Evolutionary conservation across 139 green algal species (phyloP), one percentile per base, ranked within the genome.

Genomic region (Ulvella scutata): DNA sequence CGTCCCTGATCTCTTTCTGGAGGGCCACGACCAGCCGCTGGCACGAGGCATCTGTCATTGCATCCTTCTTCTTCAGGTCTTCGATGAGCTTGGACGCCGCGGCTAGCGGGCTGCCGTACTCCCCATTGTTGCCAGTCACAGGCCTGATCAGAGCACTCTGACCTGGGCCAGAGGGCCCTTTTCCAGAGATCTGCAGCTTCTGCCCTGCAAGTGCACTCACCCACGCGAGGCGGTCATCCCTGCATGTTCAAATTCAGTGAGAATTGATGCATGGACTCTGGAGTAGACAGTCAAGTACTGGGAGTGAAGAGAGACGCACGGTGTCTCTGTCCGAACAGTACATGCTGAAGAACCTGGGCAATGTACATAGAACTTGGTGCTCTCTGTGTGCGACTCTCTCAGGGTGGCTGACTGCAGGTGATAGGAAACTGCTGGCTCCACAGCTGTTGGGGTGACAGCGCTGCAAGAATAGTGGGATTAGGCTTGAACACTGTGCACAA

Each of bases 321-420:
- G 83, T 37, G 77, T 84, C 75, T 94, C 90, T 21, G 89, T 67
- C 10, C 17, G 9, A 2, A 67, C 51, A 67, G 51, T 67, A 26
- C 51, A 67, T 36, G 51, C n/a, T 67, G 51, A 26, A 67, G 51
- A 67, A 36, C 51, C 51, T 34, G n/a, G 51, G 60, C 43, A 90
- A 78, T 89, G 73, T 17, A 95, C 72, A 75, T 94, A 95, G 67
- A 95, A 88, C 77, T 93, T 95, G 61, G 82, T 73, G 74, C 86
- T 81, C 36, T 89, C 87, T 43, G 85, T 75, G 0, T 80, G 29
- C 4, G 79, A 88, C 9, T 84, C 78, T 2, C 79, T 75, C 4
- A 95, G 26, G 26, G 44, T 82, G 21, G 81, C 75, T 23, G 92
- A 80, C 86, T 92, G 80, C 62, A 79, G 26, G 6, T 34, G 10